phyloP scores from a whole-genome alignment of 768 basidiomycete genomes.

The Amyloporia xantha region DNA sequence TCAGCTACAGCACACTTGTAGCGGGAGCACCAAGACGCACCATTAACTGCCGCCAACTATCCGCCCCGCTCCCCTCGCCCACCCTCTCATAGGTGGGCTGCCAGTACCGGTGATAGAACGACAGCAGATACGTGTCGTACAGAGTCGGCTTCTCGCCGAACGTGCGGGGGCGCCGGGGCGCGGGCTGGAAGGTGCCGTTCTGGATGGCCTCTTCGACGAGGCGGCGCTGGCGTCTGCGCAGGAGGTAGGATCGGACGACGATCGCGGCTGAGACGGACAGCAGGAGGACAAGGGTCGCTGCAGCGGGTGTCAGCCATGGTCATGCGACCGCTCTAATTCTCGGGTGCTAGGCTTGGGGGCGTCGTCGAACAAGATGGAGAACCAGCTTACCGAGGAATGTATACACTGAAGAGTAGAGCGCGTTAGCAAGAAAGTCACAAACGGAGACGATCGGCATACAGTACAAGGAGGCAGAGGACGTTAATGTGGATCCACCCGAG shows the following conservation, averaged over 20 bases:
- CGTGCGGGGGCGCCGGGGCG: conserved; percentile 21
- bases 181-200: conserved; percentile 49
- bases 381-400: conserved; percentile 17
- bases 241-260: conserved; percentile 54
- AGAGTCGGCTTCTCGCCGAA: conserved; percentile 40
- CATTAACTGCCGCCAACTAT: conserved; percentile 14
- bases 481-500: background rate
- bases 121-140: conserved; percentile 35
- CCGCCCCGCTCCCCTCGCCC: conserved; percentile 6
- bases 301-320: conserved; percentile 14
- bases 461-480: conserved; percentile 13
- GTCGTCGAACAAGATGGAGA: background rate
- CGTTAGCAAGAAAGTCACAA: conserved; percentile 8
- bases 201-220: conserved; percentile 58
- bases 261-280: conserved; percentile 63
- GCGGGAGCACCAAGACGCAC: conserved; percentile 7
- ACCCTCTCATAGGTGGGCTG: conserved; percentile 6
- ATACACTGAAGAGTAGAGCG: conserved; percentile 15
- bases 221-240: conserved; percentile 54
- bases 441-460: conserved; percentile 11
- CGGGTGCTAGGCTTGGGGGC: background rate
- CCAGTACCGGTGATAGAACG: conserved; percentile 1
- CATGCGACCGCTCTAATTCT: background rate
- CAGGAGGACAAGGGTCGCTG: conserved; percentile 62
- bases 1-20: background rate